These are phyloP conservation scores for Candida michaelii DNA, from an alignment of 805 yeast species.

Conservation along the genomic window DNA sequence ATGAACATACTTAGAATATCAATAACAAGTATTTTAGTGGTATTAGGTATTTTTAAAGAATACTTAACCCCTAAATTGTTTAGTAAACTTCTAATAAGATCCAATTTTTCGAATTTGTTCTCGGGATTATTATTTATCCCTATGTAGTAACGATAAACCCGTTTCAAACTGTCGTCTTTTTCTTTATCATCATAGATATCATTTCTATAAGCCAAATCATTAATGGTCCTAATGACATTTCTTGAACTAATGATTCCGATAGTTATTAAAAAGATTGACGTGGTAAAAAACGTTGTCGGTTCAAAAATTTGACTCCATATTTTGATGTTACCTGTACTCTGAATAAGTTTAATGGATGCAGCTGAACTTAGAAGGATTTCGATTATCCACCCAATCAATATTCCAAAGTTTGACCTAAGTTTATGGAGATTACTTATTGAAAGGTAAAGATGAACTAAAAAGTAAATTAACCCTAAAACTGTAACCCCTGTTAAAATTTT, in stretches of 20 bases:
- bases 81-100: not conserved
- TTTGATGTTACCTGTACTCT: conserved; percentile 15
- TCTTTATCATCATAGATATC: conserved; percentile 15
- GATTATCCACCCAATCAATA: conserved; percentile 37
- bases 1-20: conserved; percentile 19
- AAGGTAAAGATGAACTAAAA: conserved; percentile 24
- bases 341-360: conserved; percentile 28
- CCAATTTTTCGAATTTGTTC: conserved; percentile 12
- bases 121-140: conserved; percentile 23
- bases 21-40: conserved; percentile 21
- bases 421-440: conserved; percentile 34
- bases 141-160: conserved; percentile 29
- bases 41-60: conserved; percentile 21
- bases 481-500: not conserved
- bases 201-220: conserved; percentile 27
- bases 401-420: conserved; percentile 34
- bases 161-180: conserved; percentile 13
- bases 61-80: not conserved
- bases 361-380: conserved; percentile 24
- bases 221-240: conserved; percentile 26
- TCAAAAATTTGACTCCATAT: conserved; percentile 29
- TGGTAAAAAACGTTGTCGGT: conserved; percentile 26
- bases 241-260: conserved; percentile 31
- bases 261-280: conserved; percentile 22
- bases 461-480: conserved; percentile 7